These are phyloP conservation scores for Didymella glomerata DNA, from an alignment of 2,329 filamentous ascomycete genomes.

Conservation along the genomic window DNA sequence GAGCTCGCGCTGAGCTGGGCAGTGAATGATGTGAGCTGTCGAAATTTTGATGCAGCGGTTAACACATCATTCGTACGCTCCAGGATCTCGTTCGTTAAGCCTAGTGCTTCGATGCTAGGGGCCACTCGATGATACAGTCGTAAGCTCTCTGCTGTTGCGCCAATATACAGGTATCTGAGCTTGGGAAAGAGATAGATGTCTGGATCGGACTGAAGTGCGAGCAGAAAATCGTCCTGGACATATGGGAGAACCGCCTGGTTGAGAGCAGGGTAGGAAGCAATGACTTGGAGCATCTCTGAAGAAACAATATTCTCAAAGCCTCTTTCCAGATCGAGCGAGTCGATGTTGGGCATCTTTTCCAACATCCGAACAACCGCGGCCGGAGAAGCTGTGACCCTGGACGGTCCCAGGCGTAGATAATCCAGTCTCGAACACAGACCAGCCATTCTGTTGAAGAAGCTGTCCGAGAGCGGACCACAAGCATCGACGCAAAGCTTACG, in stretches of 20 bases:
- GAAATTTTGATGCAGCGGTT: not conserved
- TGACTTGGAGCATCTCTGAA: not conserved
- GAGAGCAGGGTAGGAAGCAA: not conserved
- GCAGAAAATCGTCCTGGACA: not conserved
- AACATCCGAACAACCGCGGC: not conserved
- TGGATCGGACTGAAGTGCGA: not conserved
- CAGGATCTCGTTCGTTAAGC: not conserved
- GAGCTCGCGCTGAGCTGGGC: not conserved
- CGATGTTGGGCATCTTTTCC: not conserved
- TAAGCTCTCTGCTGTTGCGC: not conserved
- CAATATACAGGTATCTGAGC: conserved; percentile 2
- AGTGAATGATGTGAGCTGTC: not conserved
- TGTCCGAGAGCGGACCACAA: not conserved
- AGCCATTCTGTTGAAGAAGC: not conserved
- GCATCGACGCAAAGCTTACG: not conserved
- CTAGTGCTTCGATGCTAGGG: not conserved
- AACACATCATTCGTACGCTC: not conserved
- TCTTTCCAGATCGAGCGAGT: not conserved
- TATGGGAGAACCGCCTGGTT: not conserved
- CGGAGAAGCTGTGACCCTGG: conserved; percentile 1
- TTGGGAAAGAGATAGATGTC: not conserved
- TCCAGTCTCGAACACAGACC: not conserved
- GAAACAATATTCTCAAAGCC: not conserved
- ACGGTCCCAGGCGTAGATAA: not conserved
- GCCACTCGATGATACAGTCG: not conserved